Evolutionary conservation across 768 basidiomycete genomes (phyloP), one percentile per base, ranked within the genome.

Genomic region (Suillus discolor): DNA sequence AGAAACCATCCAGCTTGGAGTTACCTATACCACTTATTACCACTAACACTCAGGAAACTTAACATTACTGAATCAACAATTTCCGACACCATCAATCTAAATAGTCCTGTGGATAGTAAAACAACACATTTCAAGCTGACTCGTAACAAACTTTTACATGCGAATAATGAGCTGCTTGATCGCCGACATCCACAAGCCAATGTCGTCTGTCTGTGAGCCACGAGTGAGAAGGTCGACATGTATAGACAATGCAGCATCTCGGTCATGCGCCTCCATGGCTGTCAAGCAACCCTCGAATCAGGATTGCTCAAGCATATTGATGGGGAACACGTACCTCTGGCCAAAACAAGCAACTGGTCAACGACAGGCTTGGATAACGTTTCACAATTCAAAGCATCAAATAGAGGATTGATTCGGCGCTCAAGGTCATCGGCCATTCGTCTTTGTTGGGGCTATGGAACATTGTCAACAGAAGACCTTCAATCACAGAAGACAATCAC

Each of bases 311-410:
- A 47, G 34, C 1, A 5, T 3, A 20, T 60, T 12, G 18, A 60
- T 20, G 25, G 1, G n/a, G 6, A 1, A 71, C 82, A 39, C 71
- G 51, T 67, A 96, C 95, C 96, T 81, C 85, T 82, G 4, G 87
- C 83, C 53, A 98, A 81, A 49, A 88, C 85, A 25, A 87, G 72
- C 38, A 97, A 79, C 69, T 92, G 87, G 51, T 91, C 90, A 16
- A 91, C 84, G 28, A 93, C 88, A 13, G 84, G 75, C 66, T 81
- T 80, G 16, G 93, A 90, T 23, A 97, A 74, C 8, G 92, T 91
- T 71, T 94, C 88, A 72, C 93, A 95, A 76, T 98, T 97, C 70
- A 98, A 78, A n/a, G 89, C 90, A 73, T 97, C 96, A 71, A 96
- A 97, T 54, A 98, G 77, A 0, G 89, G 85, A 72, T 90, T 95